Evolutionary conservation across 2,329 filamentous ascomycete species (phyloP).

Genomic region (Exophiala mesophila): DNA sequence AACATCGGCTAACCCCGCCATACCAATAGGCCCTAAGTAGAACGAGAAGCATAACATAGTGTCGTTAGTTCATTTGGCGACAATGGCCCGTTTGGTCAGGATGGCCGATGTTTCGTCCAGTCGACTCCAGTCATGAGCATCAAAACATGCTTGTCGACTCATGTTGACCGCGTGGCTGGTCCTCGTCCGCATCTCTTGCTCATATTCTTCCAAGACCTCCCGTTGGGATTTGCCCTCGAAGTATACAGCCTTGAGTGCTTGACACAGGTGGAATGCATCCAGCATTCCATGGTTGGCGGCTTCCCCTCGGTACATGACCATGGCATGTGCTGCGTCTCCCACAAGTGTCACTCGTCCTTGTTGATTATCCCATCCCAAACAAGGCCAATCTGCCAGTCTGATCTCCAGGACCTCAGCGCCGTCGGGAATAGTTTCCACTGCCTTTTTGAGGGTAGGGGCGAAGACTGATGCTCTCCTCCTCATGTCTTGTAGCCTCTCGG

Average conservation of each 20-base stretch:
- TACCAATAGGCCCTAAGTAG: no score
- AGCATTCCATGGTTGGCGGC: constrained; percentile 33
- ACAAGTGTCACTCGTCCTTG: constrained; percentile 30
- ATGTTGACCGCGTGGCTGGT: constrained; percentile 30
- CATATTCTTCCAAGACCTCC: constrained; percentile 28
- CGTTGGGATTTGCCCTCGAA: constrained; percentile 4
- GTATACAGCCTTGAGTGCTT: constrained; percentile 13
- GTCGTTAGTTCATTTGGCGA: not conserved
- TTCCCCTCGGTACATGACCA: constrained; percentile 34
- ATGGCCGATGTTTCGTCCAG: constrained; percentile 30
- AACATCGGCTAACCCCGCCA: no score
- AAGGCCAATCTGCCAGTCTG: constrained; percentile 25
- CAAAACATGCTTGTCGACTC: constrained; percentile 33
- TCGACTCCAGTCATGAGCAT: constrained; percentile 32
- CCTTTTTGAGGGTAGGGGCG: constrained; percentile 23
- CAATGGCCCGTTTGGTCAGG: constrained; percentile 26
- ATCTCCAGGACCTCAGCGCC: constrained; percentile 29
- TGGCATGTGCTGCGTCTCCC: constrained; percentile 38
- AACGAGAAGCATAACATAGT: no score
- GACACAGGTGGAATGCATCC: constrained; percentile 26
- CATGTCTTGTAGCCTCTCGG: constrained; percentile 38
- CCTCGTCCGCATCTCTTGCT: constrained; percentile 31
- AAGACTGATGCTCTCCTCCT: constrained; percentile 31
- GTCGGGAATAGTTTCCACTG: constrained; percentile 28
- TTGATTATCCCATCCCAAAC: constrained; percentile 30